Percentiles rank a stretch among this genome's conserved stretches.
Evolutionary conservation across 805 yeast genomes (phyloP).

Genomic region (Pichia heedii): DNA sequence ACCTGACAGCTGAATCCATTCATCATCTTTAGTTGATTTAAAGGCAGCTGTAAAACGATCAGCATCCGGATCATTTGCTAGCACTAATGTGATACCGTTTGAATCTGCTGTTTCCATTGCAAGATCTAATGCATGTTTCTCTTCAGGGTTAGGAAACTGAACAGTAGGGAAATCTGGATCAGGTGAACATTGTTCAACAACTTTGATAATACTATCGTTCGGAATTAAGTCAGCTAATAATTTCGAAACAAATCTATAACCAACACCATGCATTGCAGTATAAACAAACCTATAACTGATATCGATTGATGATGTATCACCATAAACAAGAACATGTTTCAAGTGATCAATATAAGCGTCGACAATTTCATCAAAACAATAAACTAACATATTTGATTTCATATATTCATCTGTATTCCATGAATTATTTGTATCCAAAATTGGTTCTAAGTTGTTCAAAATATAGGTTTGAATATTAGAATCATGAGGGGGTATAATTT

Average conservation of each 20-base stretch:
- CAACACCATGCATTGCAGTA: slow-evolving; percentile 97
- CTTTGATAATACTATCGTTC: slow-evolving; percentile 28
- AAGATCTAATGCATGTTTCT: slow-evolving; percentile 75
- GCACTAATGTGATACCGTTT: slow-evolving; percentile 39
- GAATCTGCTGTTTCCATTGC: slow-evolving; percentile 58
- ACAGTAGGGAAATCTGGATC: slow-evolving; percentile 87
- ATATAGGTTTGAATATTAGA: slow-evolving; percentile 58
- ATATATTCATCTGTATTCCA: slow-evolving; percentile 27
- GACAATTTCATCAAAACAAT: slow-evolving; percentile 35
- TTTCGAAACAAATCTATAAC: slow-evolving; percentile 47
- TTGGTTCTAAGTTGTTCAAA: slow-evolving; percentile 50
- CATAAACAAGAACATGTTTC: slow-evolving; percentile 27
- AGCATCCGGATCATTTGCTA: slow-evolving; percentile 96
- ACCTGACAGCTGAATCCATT: slow-evolving; percentile 80
- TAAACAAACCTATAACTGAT: slow-evolving; percentile 52
- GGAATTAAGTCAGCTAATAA: slow-evolving; percentile 26
- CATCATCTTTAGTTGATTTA: slow-evolving; percentile 27
- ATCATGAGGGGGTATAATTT: slow-evolving; percentile 91
- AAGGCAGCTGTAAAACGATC: slow-evolving; percentile 85
- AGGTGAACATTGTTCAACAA: slow-evolving; percentile 58
- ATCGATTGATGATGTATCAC: slow-evolving; percentile 8
- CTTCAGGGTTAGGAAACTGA: slow-evolving; percentile 91
- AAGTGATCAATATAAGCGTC: slow-evolving; percentile 30
- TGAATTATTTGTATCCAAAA: slow-evolving; percentile 31
- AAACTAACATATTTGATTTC: slow-evolving; percentile 21